Conservation (phyloP, 352 stramenopile species). For the Phytophthora nicotianae region DNA sequence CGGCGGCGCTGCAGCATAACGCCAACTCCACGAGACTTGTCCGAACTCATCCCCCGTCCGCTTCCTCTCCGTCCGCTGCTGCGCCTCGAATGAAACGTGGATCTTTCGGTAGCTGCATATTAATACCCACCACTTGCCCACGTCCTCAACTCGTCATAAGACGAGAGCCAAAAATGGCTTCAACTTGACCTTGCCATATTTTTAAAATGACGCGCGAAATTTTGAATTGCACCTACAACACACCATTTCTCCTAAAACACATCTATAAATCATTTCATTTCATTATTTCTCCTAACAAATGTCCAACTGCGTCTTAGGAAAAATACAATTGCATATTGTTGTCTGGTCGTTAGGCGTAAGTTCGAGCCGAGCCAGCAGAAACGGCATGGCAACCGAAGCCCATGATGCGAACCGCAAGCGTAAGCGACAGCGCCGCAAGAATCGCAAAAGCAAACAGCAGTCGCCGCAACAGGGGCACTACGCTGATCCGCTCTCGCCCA, state of each 20-base stretch:
- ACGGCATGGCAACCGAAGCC: constrained; percentile 22
- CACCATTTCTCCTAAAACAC: background rate
- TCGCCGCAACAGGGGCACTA: constrained; percentile 58
- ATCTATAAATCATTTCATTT: background rate
- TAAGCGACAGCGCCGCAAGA: constrained; percentile 42
- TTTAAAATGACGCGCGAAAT: constrained; percentile 26
- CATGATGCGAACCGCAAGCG: constrained; percentile 34
- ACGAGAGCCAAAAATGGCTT: constrained; percentile 26
- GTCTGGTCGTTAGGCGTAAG: constrained; percentile 18
- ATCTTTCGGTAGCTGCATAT: constrained; percentile 11
- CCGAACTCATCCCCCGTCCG: constrained; percentile 12
- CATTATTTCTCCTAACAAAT: background rate
- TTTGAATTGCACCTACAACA: constrained; percentile 8
- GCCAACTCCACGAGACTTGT: constrained; percentile 27
- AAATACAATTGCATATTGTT: constrained; percentile 9
- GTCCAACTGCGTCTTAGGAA: constrained; percentile 1
- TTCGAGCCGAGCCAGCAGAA: background rate
- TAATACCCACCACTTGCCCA: constrained; percentile 22
- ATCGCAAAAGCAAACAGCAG: constrained; percentile 30
- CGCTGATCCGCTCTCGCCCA: constrained; percentile 78
- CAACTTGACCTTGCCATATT: constrained; percentile 18
- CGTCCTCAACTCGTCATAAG: constrained; percentile 27
- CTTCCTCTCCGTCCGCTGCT: constrained; percentile 15
- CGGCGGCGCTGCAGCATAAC: constrained; percentile 46
- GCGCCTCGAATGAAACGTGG: constrained; percentile 8